Evolutionary conservation across 2,329 filamentous ascomycete genomes (phyloP).

Genomic region (Ascochyta koolunga): DNA sequence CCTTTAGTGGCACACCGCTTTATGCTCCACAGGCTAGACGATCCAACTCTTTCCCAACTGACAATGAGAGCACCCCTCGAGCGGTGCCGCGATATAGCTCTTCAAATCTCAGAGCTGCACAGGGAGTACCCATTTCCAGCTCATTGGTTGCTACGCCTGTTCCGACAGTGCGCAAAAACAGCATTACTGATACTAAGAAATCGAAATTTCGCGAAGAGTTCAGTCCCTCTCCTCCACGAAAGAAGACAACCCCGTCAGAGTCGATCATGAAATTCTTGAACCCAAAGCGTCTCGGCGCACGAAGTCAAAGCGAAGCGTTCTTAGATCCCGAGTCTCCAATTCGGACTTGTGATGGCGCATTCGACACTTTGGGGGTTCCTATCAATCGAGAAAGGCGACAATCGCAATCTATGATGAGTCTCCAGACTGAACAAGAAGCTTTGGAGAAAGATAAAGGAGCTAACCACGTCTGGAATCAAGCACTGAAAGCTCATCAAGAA

Average conservation of each 20-base stretch:
- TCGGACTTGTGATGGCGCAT: slow-evolving; percentile 26
- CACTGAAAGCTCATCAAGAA: slow-evolving; percentile 45
- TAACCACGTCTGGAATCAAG: slow-evolving; percentile 44
- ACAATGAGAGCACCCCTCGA: slow-evolving; percentile 34
- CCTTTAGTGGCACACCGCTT: slow-evolving; percentile 14
- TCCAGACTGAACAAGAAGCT: slow-evolving; percentile 37
- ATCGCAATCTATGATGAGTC: slow-evolving; percentile 39
- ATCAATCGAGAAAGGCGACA: slow-evolving; percentile 29
- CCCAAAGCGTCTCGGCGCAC: slow-evolving; percentile 32
- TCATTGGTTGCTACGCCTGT: slow-evolving; percentile 9
- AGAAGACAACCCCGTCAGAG: slow-evolving; percentile 29
- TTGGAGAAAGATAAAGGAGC: slow-evolving; percentile 30
- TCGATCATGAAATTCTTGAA: slow-evolving; percentile 42
- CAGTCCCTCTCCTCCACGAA: slow-evolving; percentile 38
- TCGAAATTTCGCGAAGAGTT: slow-evolving; percentile 48
- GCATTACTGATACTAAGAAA: slow-evolving; percentile 39
- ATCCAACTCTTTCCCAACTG: slow-evolving; percentile 32
- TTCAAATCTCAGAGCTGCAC: slow-evolving; percentile 12
- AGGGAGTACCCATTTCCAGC: not conserved
- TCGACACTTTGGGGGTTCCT: slow-evolving; percentile 21
- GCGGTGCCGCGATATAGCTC: slow-evolving; percentile 18
- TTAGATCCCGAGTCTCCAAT: slow-evolving; percentile 18
- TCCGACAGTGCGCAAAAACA: slow-evolving; percentile 32
- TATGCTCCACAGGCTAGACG: slow-evolving; percentile 18
- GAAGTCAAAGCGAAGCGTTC: slow-evolving; percentile 43